Base-by-base conservation (phyloP, 345 rosid genomes). In the Pugionium dolabratum region DNA sequence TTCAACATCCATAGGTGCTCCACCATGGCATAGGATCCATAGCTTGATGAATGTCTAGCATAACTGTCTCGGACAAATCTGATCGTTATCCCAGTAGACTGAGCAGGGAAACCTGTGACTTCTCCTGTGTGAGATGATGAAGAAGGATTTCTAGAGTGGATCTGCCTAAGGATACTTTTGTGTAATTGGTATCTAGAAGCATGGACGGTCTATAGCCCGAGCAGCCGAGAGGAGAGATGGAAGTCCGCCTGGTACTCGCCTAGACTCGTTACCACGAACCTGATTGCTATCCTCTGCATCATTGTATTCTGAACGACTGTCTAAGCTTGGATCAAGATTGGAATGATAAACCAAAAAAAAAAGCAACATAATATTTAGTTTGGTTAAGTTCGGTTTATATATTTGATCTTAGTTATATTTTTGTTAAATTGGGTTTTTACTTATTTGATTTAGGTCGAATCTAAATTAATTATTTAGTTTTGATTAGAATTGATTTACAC, bases 131-230 rank as follows among this genome's bases (percentile, higher is more conserved):
- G 75, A 9, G 79, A 31, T 66, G 70, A 29, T 43, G 47, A 61
- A 32, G 79, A 64, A 4, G 67, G 41, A 63, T 28, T 76, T 40
- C 71, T 70, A 60, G 70, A 27, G 28, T 65, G 60, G 53, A 83
- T 54, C 72, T 79, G 88, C 59, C 81, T 80, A 18, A 81, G 30
- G 56, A 89, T 64, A 73, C 55, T 79, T 73, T 80, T 78, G 95
- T 83, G 62, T 84, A 87, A 76, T 60, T 74, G 30, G 96, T 81
- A 68, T 92, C 87, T 46, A 89, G 81, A 59, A 89, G 82, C 39
- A 83, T 69, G 4, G 97, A 89, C 2, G 91, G 95, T 78, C 75
- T 81, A 73, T 89, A 89, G 79, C 71, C 76, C 93, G 78, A 57
- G 79, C 85, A 73, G 89, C 81, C 9, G 92, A 79, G 45, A 92